Base-by-base conservation (phyloP, 805 yeast genomes). In the Cyberlindnera japonica region DNA sequence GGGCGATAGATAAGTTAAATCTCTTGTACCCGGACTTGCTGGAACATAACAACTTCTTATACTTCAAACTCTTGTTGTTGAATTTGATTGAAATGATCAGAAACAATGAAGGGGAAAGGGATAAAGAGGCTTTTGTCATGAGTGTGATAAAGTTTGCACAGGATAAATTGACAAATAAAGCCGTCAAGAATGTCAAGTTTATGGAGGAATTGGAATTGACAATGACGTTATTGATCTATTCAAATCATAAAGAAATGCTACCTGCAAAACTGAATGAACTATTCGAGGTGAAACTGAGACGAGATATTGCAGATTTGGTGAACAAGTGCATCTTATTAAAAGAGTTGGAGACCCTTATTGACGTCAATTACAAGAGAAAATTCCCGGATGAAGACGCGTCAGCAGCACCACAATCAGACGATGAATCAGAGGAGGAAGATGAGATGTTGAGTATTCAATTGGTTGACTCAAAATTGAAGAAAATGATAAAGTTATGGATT, bases 81-180 rank as follows among this genome's bases (percentile, higher is more conserved):
- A 83, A 82, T 52, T 66, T 90, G 48, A 80, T 88, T 26, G 96
- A 90, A 61, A 79, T 84, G 77, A 87, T 89, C 26, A 64, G 55
- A 11, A 50, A 59, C 26, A 40, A 51, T 13, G 44, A 50, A 13
- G 58, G 44, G 23, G 13, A 34, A 5, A 49, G 41, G 13, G 59
- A 60, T 33, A 77, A 76, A 27, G 67, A 69, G 40, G 56, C 60
- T 20, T 83, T 82, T 48, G 68, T 83, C 30, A 60, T 73, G 40
- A 67, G 62, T 13, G 70, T 83, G 3, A 69, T 83, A 16, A 56
- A 63, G 8, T 83, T 83, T 61, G 81, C 84, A 8, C 70, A 79
- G 44, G 74, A 71, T 16, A 80, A 80, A 53, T 59, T 85, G 47
- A 75, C 86, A 5, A 68, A 69, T 46, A 77, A 81, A 43, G 83